A percentile compares a stretch with the other conserved stretches of the same genome.
phyloP scores from a whole-genome alignment of 805 yeast genomes.

The Pichia scutulata region DNA sequence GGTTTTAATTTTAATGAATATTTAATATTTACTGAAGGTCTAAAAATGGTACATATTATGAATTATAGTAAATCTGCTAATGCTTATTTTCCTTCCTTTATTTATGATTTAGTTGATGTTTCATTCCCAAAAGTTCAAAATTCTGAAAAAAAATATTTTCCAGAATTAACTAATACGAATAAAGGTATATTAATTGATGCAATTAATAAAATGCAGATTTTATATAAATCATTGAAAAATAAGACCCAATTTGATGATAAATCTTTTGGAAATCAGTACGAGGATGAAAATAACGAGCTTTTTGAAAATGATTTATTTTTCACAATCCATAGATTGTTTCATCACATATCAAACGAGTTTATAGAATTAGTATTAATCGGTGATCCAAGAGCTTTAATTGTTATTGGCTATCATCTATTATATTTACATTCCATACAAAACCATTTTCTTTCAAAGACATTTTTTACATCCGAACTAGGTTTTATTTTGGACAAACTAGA shows the following conservation, averaged over 20 bases:
- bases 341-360: constrained; percentile 7
- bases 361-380: constrained; percentile 10
- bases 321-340: constrained; percentile 13
- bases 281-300: background rate
- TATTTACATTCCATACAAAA: constrained; percentile 10
- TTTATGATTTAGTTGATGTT: constrained; percentile 9
- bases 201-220: background rate
- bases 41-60: background rate
- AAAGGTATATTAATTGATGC: background rate
- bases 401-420: constrained; percentile 16
- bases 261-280: too few relatives aligned
- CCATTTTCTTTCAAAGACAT: constrained; percentile 2
- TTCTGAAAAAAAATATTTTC: background rate
- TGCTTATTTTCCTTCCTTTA: constrained; percentile 14
- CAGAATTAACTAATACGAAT: background rate
- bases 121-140: background rate
- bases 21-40: constrained; percentile 1
- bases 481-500: constrained; percentile 6
- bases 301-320: constrained; percentile 14
- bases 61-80: constrained; percentile 1
- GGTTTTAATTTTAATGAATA: constrained; percentile 1
- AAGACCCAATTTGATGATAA: constrained; percentile 2
- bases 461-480: constrained; percentile 7
- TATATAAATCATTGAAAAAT: constrained; percentile 4
- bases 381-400: constrained; percentile 17